Evolutionary conservation across 768 basidiomycete species (phyloP), one percentile per base, ranked within the genome.

Genomic region (Mycena indigotica): DNA sequence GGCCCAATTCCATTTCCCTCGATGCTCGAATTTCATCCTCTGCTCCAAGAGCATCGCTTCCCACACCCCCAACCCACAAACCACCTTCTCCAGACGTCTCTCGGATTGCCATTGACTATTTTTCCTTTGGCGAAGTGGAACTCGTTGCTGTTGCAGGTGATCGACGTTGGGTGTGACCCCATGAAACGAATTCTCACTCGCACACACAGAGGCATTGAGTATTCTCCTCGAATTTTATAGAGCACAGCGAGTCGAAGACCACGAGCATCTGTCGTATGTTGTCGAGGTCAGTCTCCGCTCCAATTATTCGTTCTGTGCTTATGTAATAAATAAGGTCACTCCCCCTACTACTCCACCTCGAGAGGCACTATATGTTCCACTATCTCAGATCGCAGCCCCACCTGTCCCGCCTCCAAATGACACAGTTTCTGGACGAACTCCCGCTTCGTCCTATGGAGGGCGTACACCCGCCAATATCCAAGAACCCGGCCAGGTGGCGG

Each of bases 21-120:
- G 86, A 90, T 67, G 86, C 87, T 40, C 83, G 91, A 54, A 84
- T 92, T 64, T 85, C 88, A 19, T 80, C 80, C 25, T 80, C 87
- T 35, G 81, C 88, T 2, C 87, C 90, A 23, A 86, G 88, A 16
- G 80, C 87, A 44, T 89, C 89, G 21, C 79, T 93, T 61, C 91
- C 88, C 50, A 92, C 89, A 5, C 91, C 91, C 29, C 91, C 91
- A 23, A 85, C 89, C 23, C 83, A 90, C 65, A 86, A 90, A 63
- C 82, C 88, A 17, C 77, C 83, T 32, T 88, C 87, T 32, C 88
- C 89, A 50, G 86, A 89, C 65, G 82, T 83, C 19, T 81, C 84
- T 38, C 80, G 88, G 57, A 84, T 84, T 66, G 87, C 82, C 8
- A 74, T 90, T 41, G 86, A 89, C 61, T 77, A 85, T 66, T 89